phyloP scores from a whole-genome alignment of 768 basidiomycete genomes.

The Clavulina sp. region DNA sequence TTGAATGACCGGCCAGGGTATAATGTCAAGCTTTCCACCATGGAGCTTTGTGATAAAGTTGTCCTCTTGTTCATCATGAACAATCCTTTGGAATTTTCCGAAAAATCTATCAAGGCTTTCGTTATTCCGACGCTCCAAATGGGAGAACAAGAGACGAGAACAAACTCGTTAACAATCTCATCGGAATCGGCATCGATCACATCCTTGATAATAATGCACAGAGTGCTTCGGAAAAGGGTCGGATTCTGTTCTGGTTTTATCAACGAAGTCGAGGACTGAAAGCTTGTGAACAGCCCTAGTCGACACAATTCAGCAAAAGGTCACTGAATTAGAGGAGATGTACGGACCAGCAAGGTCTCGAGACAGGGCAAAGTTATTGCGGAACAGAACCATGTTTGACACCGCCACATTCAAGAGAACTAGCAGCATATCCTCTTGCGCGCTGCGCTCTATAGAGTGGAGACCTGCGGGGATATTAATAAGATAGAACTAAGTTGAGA shows the following conservation, averaged over 20 bases:
- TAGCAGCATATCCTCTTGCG: conserved; percentile 44
- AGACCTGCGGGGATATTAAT: conserved; percentile 25
- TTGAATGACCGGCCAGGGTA: conserved; percentile 5
- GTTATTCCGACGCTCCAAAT: background rate
- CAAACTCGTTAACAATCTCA: conserved; percentile 42
- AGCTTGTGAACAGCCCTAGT: conserved; percentile 11
- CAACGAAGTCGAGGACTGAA: conserved; percentile 19
- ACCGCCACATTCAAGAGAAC: conserved; percentile 50
- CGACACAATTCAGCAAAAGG: background rate
- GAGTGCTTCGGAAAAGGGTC: conserved; percentile 36
- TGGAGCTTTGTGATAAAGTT: conserved; percentile 8
- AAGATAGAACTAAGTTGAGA: background rate
- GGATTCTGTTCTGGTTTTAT: conserved; percentile 43
- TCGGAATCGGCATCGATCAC: conserved; percentile 42
- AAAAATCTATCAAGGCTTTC: conserved; percentile 1
- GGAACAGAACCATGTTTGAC: conserved; percentile 44
- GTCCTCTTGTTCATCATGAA: background rate
- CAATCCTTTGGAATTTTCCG: conserved; percentile 3
- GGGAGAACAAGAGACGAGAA: too few species aligned
- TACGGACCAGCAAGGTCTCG: conserved; percentile 44
- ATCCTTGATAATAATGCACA: conserved; percentile 54
- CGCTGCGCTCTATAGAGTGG: conserved; percentile 43
- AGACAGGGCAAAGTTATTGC: conserved; percentile 46
- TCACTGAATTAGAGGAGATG: conserved; percentile 25
- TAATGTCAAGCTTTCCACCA: background rate